These are phyloP conservation scores for Leccinum arenicola DNA, from an alignment of 768 basidiomycete genomes.

Conservation along the genomic window DNA sequence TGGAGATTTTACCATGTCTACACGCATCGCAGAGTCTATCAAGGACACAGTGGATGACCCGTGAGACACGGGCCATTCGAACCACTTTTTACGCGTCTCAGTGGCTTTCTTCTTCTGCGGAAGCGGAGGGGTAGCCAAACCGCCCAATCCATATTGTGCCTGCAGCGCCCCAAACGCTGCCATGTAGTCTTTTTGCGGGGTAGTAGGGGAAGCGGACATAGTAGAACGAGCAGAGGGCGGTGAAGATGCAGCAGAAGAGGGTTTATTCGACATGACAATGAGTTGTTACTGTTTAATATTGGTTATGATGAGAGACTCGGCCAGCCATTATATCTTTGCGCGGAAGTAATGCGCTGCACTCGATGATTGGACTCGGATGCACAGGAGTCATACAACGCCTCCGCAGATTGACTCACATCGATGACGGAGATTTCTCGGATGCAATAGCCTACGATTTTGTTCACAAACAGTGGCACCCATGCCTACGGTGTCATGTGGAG, in stretches of 20 bases:
- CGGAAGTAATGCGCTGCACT: neutral
- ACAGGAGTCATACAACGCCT: neutral
- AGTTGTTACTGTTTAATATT: neutral
- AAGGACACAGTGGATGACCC: slow-evolving; percentile 19
- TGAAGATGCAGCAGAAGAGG: neutral
- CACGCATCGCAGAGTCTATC: neutral
- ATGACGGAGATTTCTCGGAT: neutral
- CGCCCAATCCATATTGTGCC: slow-evolving; percentile 19
- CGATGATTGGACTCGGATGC: neutral
- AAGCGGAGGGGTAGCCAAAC: neutral
- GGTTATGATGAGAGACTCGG: neutral
- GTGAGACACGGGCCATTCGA: slow-evolving; percentile 11
- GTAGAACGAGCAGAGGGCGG: neutral
- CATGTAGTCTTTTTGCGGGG: slow-evolving; percentile 22
- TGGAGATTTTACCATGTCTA: neutral
- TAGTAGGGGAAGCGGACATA: slow-evolving; percentile 1
- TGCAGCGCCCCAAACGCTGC: slow-evolving; percentile 25
- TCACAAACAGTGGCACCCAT: neutral
- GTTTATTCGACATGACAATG: neutral
- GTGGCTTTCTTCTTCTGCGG: neutral
- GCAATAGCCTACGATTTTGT: neutral
- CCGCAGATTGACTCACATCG: neutral
- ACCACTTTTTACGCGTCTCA: slow-evolving; percentile 18
- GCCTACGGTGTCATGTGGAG: neutral
- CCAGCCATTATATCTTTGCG: slow-evolving; percentile 5